Evolutionary conservation across 2,329 filamentous ascomycete species (phyloP), one percentile per base, ranked within the genome.

Genomic region (Phaeophleospora eucalypticola): DNA sequence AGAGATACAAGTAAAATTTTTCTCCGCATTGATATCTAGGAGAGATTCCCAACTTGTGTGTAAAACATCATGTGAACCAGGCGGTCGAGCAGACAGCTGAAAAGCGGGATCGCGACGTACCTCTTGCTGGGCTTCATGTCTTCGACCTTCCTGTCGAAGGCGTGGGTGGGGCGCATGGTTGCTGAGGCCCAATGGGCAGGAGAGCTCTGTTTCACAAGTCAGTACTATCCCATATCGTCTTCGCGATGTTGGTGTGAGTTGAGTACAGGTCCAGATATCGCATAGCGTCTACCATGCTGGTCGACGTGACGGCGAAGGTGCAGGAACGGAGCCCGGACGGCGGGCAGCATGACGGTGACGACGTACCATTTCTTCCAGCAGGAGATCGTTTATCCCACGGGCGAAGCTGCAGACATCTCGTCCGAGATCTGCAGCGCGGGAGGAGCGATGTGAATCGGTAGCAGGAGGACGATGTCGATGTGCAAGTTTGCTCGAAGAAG

Each of bases 21-120:
- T 89, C 83, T 98, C 93, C 85, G 87, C 93, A 98, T 79, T 71
- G 75, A 71, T 81, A 79, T 87, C 58, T 97, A 88, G 86, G 93
- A 98, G 94, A 98, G 93, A 98, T 98, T 98, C 93, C 93, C 93
- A 98, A 82, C 80, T 95, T 94, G 84, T 87, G 84, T 78, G 74
- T 73, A 73, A 78, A 76, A 65, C 80, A 87, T 94, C 90, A 95
- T 95, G 77, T 82, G 75, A 61, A 47, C 46, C 24, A 73, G 63
- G 63, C 62, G 56, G n/a, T n/a, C n/a, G n/a, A n/a, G n/a, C n/a
- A n/a, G n/a, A n/a, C n/a, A 62, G 52, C 38, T 45, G 24, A 41
- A 36, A 40, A 33, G 41, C 15, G 39, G 48, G 27, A 45, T 19
- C 41, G 10, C 7, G 4, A 41, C 59, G 36, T 56, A 79, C 93